phyloP scores from a whole-genome alignment of 129 eudicot species.

The Smallanthus sonchifolius region DNA sequence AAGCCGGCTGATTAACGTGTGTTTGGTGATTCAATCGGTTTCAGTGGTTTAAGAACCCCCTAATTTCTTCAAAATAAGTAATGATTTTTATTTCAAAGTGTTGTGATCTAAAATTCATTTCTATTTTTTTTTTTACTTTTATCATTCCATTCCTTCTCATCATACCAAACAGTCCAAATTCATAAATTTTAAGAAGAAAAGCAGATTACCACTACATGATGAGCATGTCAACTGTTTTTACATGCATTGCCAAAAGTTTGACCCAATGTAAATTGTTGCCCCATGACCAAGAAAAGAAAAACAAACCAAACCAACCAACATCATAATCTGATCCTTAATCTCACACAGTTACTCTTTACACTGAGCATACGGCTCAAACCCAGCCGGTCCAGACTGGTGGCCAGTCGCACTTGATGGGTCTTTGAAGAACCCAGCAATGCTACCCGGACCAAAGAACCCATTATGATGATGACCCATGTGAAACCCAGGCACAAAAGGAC shows the following conservation, averaged over 20 bases:
- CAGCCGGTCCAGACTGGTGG: conserved; percentile 40
- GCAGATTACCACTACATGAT: conserved; percentile 6
- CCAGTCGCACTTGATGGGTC: conserved; percentile 37
- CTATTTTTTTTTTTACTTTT: too few species aligned
- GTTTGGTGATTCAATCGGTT: too few species aligned
- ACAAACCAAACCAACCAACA: neutral
- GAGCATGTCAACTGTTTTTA: conserved; percentile 23
- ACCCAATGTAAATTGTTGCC: conserved; percentile 20
- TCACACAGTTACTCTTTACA: conserved; percentile 21
- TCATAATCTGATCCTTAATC: neutral
- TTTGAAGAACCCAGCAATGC: conserved; percentile 46
- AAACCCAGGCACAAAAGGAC: conserved; percentile 33
- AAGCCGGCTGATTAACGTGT: too few species aligned
- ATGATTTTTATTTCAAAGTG: neutral
- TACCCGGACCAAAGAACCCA: conserved; percentile 35
- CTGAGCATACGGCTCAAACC: conserved; percentile 2
- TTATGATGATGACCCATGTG: conserved; percentile 42
- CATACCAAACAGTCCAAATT: neutral
- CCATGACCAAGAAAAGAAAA: conserved; percentile 11
- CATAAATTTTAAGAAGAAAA: conserved; percentile 8
- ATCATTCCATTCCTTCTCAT: too few species aligned
- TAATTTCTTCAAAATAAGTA: too few species aligned
- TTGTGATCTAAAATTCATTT: too few species aligned
- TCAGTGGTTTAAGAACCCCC: too few species aligned
- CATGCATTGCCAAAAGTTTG: conserved; percentile 14